These are phyloP conservation scores for Excoecaria cochinchinensis DNA, from an alignment of 345 rosid genomes.

Conservation along the genomic window DNA sequence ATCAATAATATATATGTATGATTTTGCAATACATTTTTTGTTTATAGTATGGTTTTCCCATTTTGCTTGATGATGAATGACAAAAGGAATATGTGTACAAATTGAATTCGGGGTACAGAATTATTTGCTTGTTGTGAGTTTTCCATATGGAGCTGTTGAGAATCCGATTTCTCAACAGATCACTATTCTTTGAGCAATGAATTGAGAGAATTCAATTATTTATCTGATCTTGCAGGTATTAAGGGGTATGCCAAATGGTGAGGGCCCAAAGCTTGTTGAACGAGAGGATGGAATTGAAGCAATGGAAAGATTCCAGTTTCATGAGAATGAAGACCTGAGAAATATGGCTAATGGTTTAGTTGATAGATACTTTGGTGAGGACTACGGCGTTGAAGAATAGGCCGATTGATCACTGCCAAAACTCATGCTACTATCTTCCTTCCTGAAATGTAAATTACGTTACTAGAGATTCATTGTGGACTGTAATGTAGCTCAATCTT, in stretches of 20 bases:
- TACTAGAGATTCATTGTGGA: neutral
- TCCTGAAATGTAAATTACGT: neutral
- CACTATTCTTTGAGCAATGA: neutral
- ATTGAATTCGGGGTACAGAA: neutral
- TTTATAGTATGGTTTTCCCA: neutral
- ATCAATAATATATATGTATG: neutral
- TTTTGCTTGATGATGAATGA: neutral
- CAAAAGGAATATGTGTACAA: neutral
- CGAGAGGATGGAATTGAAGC: conserved; percentile 94
- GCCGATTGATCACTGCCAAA: neutral
- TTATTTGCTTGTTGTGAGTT: neutral
- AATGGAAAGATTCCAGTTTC: conserved; percentile 95
- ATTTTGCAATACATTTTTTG: neutral
- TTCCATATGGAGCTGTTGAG: neutral
- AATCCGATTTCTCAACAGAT: neutral
- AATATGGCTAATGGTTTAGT: conserved; percentile 89
- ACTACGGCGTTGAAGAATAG: conserved; percentile 67
- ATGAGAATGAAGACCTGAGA: conserved; percentile 89
- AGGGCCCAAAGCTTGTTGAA: conserved; percentile 87
- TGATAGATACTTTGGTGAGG: conserved; percentile 88
- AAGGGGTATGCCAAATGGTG: conserved; percentile 88
- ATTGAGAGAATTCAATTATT: neutral
- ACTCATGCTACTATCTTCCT: neutral
- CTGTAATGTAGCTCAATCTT: neutral
- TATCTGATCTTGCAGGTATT: conserved; percentile 49